Evolutionary conservation across 768 basidiomycete genomes (phyloP), one percentile per base, ranked within the genome.

Genomic region (Phylloporus scabripes): DNA sequence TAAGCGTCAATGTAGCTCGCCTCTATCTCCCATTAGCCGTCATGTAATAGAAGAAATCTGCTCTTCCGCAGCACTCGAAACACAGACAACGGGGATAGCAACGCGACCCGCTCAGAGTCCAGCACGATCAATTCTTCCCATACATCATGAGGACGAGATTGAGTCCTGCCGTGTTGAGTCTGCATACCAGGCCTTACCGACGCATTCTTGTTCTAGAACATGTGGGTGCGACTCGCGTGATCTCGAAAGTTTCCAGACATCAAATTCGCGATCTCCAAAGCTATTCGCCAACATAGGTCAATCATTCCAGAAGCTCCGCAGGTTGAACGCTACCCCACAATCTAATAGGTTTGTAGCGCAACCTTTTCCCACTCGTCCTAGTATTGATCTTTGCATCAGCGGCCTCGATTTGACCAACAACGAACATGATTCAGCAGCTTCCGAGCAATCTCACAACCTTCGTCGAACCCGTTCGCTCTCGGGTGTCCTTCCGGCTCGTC

Each of bases 21-120:
- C 58, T 51, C 32, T 63, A 15, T 49, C 51, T n/a, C 60, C 61
- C 5, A 48, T 61, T 14, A 53, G 51, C 36, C 58, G 53, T 31
- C 31, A 43, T 14, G 47, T 32, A 40, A 61, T 52, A 12, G 52
- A 63, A n/a, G 61, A 52, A 12, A 52, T 52, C 6, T 49, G 49
- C 32, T 39, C 47, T 9, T 41, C 48, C 12, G 31, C 46, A 17
- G 7, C 11, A 7, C 32, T 29, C 14, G 54, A 52, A 21, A 23
- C 26, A 9, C 54, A 48, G 33, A 38, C 23, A 4, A 3, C 24
- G 28, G 45, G 28, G 10, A 4, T 7, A 29, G 12, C 18, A 20
- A 9, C 12, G 12, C 39, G 14, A 23, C 8, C 18, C 6, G 7
- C 20, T 20, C 46, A n/a, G 9, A 17, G 12, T 28, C 5, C 32